A percentile compares a stretch with the other conserved stretches of the same genome.
Conservation (phyloP, 768 basidiomycete genomes). For the Boletus rubropictus region DNA sequence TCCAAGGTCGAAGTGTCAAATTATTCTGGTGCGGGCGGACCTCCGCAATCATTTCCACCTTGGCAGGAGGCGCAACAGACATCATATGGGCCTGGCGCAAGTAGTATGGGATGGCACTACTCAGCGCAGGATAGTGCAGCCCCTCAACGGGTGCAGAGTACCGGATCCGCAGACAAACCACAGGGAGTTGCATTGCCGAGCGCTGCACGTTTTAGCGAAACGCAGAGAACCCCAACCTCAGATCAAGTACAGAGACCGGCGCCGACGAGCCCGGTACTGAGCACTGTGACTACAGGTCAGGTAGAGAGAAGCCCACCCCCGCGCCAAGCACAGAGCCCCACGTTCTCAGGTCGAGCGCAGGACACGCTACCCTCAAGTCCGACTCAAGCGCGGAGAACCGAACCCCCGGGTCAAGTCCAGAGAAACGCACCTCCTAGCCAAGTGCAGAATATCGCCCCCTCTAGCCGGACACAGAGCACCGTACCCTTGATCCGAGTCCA, state of each 20-base stretch:
- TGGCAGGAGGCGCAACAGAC: slow-evolving; percentile 9
- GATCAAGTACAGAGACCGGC: neutral
- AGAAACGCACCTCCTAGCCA: neutral
- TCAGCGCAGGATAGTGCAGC: neutral
- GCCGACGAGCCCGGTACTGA: neutral
- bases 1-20: neutral
- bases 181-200: too few species aligned
- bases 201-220: neutral
- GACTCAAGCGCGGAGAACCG: neutral
- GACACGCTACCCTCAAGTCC: neutral
- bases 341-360: neutral
- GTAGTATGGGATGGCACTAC: slow-evolving; percentile 6
- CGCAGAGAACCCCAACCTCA: neutral
- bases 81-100: neutral
- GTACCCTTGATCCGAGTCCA: neutral
- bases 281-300: neutral
- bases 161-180: neutral
- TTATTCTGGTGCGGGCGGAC: neutral
- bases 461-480: neutral
- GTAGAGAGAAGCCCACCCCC: neutral
- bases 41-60: slow-evolving; percentile 1
- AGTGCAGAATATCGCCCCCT: neutral
- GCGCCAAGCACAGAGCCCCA: neutral
- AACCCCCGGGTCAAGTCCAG: neutral
- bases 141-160: slow-evolving; percentile 1